Base-by-base conservation (phyloP, 805 yeast genomes). In the Torulaspora maleeae region DNA sequence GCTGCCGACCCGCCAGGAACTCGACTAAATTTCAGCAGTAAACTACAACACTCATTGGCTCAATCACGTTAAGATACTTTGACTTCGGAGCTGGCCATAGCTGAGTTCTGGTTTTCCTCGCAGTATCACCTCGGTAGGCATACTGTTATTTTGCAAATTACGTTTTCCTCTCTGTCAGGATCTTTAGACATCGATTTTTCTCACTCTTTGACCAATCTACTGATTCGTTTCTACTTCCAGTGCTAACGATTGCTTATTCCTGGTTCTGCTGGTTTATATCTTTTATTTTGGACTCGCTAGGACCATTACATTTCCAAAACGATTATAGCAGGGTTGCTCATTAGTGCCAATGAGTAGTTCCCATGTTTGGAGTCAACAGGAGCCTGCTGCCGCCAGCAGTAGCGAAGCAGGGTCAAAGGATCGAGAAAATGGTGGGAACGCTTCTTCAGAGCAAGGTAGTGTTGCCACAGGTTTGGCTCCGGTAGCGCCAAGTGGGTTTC, bases 311-410 rank as follows among this genome's bases (percentile, higher is more conserved):
- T 30, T 30, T 13, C 3, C 10, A 10, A 10, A 32, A 9, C 12
- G n/a, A 19, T 16, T 32, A 19, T 19, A 32, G 35, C 35, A 10
- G 34, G 35, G 8, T 16, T 32, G 35, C 11, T 32, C 35, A 16
- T 32, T 15, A 7, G 10, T 32, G 20, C 13, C 17, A 9, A 32
- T 39, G 43, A 41, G 36, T 15, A 49, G 45, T 50, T 46, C 53
- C 5, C 51, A 49, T 20, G 38, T 44, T 36, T 51, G 55, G 55
- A 49, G 50, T 38, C 53, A 44, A 34, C 49, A 45, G 33, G 29
- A 47, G 28, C 38, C 38, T 13, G 25, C 40, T 10, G 35, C 27
- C 13, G 27, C 33, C 16, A 20, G 41, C 24, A 32, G 22, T 19
- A 27, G 44, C 36, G 41, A 35, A 34, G 16, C 39, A 13, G 41